Evolutionary conservation across 176 grass and related monocot species (phyloP).

Genomic region (Sorghum bicolor): DNA sequence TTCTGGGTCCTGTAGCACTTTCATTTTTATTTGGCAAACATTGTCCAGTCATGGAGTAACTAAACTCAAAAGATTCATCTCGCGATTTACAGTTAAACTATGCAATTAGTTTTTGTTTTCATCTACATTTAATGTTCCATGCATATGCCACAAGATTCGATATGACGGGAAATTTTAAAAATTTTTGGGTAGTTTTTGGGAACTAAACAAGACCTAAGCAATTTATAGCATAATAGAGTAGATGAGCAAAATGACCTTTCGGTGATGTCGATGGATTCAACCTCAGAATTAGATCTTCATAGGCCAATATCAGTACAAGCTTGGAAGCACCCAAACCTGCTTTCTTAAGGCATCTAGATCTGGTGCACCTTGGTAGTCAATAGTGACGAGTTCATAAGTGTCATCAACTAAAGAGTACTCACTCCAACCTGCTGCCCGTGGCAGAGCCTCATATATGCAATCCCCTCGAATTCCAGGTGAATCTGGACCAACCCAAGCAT

Average conservation of each 20-base stretch:
- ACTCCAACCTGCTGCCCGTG: conserved; percentile 25
- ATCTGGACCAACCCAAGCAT: conserved; percentile 31
- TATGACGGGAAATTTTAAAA: no score
- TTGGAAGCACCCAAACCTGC: conserved; percentile 51
- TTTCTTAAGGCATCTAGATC: neutral
- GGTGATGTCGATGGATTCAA: neutral
- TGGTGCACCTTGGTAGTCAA: conserved; percentile 34
- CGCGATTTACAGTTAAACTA: no score
- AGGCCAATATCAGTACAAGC: conserved; percentile 26
- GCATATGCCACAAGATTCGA: no score
- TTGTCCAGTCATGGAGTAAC: no score
- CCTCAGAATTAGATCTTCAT: neutral
- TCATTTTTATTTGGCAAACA: no score
- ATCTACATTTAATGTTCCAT: no score
- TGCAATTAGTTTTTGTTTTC: no score
- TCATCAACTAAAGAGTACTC: conserved; percentile 41
- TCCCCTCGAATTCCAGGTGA: conserved; percentile 30
- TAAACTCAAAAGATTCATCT: no score
- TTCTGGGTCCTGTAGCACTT: no score
- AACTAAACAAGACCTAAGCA: no score
- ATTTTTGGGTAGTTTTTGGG: no score
- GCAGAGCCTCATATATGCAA: conserved; percentile 37
- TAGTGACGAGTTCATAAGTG: neutral
- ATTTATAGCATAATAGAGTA: neutral
- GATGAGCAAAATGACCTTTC: neutral